A percentile compares a stretch with the other conserved stretches of the same genome.
Evolutionary conservation across 2,329 filamentous ascomycete species (phyloP).

Genomic region (Epichloe typhina): DNA sequence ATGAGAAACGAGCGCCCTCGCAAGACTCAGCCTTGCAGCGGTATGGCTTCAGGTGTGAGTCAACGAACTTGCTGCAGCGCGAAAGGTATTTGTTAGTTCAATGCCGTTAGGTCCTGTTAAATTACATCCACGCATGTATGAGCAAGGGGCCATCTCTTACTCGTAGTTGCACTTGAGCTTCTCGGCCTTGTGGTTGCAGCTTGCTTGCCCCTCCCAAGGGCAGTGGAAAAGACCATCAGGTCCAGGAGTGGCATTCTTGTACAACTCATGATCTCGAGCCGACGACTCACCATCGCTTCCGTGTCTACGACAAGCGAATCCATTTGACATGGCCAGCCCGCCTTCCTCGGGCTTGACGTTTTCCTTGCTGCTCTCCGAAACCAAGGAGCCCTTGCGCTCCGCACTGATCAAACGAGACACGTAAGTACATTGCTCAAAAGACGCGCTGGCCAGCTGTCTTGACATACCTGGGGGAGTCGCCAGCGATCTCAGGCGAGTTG

Average conservation of each 20-base stretch:
- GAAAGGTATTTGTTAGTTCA: slow-evolving; percentile 11
- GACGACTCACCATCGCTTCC: slow-evolving; percentile 39
- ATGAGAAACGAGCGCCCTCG: slow-evolving; percentile 80
- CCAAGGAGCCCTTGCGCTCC: slow-evolving; percentile 19
- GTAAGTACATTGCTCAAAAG: slow-evolving; percentile 2
- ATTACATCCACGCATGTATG: neutral
- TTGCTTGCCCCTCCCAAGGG: slow-evolving; percentile 59
- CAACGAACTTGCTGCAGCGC: slow-evolving; percentile 72
- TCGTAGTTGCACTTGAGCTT: slow-evolving; percentile 99
- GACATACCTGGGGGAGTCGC: slow-evolving; percentile 44
- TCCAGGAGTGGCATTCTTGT: slow-evolving; percentile 50
- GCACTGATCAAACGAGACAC: slow-evolving; percentile 16
- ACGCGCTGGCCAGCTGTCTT: slow-evolving; percentile 4
- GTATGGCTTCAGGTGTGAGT: slow-evolving; percentile 94
- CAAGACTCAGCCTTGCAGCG: slow-evolving; percentile 79
- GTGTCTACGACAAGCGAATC: slow-evolving; percentile 33
- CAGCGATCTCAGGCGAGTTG: slow-evolving; percentile 34
- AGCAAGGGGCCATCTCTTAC: slow-evolving; percentile 42
- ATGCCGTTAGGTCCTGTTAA: no score
- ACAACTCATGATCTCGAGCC: slow-evolving; percentile 54
- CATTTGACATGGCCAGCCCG: slow-evolving; percentile 16
- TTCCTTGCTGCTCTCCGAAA: slow-evolving; percentile 15
- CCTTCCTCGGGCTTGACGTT: slow-evolving; percentile 18
- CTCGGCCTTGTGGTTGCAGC: slow-evolving; percentile 81
- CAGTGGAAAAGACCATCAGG: slow-evolving; percentile 84